These are phyloP conservation scores for Rhynchospora pubera DNA, from an alignment of 176 grass and related monocot species.

Conservation along the genomic window DNA sequence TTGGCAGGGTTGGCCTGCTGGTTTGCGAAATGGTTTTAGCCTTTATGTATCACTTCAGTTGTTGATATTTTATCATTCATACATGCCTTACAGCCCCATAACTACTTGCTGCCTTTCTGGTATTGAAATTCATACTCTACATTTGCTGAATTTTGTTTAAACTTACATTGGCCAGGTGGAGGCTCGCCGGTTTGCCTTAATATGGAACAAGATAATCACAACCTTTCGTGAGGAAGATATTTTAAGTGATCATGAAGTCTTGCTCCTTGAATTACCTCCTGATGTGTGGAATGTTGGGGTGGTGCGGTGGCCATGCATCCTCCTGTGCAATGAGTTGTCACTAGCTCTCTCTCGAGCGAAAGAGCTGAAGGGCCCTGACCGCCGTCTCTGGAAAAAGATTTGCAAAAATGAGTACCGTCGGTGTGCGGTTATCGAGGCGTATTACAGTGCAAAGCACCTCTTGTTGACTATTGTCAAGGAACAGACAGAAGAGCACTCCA, in stretches of 20 bases:
- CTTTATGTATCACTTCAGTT: too few relatives aligned
- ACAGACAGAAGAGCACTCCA: constrained; percentile 51
- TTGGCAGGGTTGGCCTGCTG: too few relatives aligned
- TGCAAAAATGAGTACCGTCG: constrained; percentile 90
- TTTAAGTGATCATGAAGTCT: constrained; percentile 61
- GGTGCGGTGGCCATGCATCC: constrained; percentile 92
- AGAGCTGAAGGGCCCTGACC: constrained; percentile 44
- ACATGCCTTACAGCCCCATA: too few relatives aligned
- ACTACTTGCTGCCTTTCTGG: too few relatives aligned
- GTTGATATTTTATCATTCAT: too few relatives aligned
- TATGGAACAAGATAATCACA: constrained; percentile 91
- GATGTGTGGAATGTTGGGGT: constrained; percentile 78
- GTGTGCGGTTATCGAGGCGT: constrained; percentile 77
- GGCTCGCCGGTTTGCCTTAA: constrained; percentile 58
- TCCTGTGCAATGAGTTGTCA: constrained; percentile 78
- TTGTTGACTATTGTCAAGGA: constrained; percentile 63
- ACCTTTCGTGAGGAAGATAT: constrained; percentile 95
- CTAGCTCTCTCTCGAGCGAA: constrained; percentile 86
- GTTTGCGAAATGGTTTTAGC: too few relatives aligned
- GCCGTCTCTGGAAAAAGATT: constrained; percentile 73
- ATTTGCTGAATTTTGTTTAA: background rate
- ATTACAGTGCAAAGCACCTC: constrained; percentile 76
- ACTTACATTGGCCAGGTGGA: constrained; percentile 31
- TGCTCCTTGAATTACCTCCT: constrained; percentile 77
- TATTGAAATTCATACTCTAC: background rate